Evolutionary conservation across 2,329 filamentous ascomycete species (phyloP), one percentile per base, ranked within the genome.

Genomic region (Fusarium sambucinum): DNA sequence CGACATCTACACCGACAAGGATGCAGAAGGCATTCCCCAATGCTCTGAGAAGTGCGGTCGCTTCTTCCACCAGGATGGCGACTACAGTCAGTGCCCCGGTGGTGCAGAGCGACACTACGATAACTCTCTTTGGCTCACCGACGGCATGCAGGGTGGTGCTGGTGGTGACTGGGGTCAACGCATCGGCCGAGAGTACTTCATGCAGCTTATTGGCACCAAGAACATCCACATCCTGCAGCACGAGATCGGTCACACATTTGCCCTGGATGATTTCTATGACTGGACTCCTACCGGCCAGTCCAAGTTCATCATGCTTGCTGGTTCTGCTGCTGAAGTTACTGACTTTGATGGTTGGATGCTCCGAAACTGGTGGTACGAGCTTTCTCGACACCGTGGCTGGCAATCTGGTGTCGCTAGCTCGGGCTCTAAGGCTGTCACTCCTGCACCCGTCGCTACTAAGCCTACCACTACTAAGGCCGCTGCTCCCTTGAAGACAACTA

Each of bases 291-390:
- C 74, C 2, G 81, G 81, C 7, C 67, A 80, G 12, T 71, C 73
- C 17, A 81, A 78, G 67, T 84, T 84, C 70, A 78, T 84, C 61
- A 84, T 84, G 82, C 69, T 78, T 44, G 81, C 82, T 47, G 82
- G 82, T 6, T 79, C 78, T 45, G 74, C 82, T 2, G 74, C 69
- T 21, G 60, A 76, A 46, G 77, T 84, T 21, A 84, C 82, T 4
- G 81, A 84, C 41, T 84, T 84, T 48, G 82, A 84, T 53, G 80
- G 79, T 21, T 84, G 82, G 82, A 84, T 84, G 82, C 70, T 80
- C 46, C 72, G 81, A 2, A 81, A 84, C 69, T 84, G 81, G 81
- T 84, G 81, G 81, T 74, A 78, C 33, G 71, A 77, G 62, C 68
- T 77, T 33, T 77, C 76, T 29, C 74, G 75, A 1, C 40, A 71